Evolutionary conservation across 768 basidiomycete genomes (phyloP).

Genomic region (Albatrellus ellisii): DNA sequence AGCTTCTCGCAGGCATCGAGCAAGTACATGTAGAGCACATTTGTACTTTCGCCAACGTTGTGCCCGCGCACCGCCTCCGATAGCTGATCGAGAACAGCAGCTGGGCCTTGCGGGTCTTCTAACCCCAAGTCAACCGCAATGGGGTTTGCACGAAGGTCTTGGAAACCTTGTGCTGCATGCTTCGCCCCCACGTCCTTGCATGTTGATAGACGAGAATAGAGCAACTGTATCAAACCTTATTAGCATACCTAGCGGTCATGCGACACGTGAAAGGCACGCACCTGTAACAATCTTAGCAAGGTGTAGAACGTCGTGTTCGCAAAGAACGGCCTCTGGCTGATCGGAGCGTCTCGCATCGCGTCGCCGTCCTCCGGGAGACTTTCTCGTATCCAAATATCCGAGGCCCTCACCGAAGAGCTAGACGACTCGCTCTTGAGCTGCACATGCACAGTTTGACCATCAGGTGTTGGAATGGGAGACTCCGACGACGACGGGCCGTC

Average conservation of each 20-base stretch:
- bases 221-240: constrained; percentile 37
- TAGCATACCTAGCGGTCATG: not conserved
- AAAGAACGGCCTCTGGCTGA: constrained; percentile 54
- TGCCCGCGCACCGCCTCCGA: constrained; percentile 45
- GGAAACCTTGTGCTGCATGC: constrained; percentile 54
- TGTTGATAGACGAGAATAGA: constrained; percentile 76
- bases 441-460: too few relatives aligned
- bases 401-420: not conserved
- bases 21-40: constrained; percentile 79
- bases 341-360: constrained; percentile 15
- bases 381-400: constrained; percentile 9
- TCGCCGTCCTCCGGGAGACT: constrained; percentile 10
- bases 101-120: constrained; percentile 69
- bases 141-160: constrained; percentile 58
- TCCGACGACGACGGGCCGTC: not conserved
- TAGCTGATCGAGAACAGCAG: constrained; percentile 54
- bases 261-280: constrained; percentile 21
- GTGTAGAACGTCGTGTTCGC: constrained; percentile 91
- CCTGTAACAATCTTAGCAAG: constrained; percentile 80
- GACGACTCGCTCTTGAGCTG: not conserved
- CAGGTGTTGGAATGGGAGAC: not conserved
- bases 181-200: constrained; percentile 75
- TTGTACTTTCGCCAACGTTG: constrained; percentile 30
- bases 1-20: constrained; percentile 86
- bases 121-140: constrained; percentile 76